These are phyloP conservation scores for Tolypocladium sp. DNA, from an alignment of 2,329 filamentous ascomycete species.

Conservation along the genomic window DNA sequence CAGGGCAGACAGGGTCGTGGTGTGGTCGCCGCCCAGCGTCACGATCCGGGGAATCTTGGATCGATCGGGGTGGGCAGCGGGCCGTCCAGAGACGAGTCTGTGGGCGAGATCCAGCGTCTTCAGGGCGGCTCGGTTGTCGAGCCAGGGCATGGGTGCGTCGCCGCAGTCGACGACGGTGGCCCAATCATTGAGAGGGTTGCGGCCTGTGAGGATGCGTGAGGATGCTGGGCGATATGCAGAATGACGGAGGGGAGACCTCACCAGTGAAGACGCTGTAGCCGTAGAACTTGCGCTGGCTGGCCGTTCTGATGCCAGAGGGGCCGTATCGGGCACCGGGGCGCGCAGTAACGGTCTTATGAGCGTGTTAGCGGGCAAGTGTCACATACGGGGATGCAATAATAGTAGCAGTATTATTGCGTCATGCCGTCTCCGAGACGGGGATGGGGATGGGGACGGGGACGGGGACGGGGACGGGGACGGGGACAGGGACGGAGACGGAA, in stretches of 20 bases:
- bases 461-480: neutral
- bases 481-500: neutral
- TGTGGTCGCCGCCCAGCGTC: conserved; percentile 64
- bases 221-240: neutral
- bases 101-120: conserved; percentile 13
- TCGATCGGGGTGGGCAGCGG: conserved; percentile 6
- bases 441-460: neutral
- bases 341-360: conserved; percentile 9
- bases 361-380: neutral
- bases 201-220: conserved; percentile 3
- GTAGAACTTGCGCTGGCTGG: conserved; percentile 51
- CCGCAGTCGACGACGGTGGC: conserved; percentile 74
- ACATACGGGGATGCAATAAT: neutral
- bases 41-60: conserved; percentile 30
- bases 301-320: conserved; percentile 71
- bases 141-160: conserved; percentile 32
- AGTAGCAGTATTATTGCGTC: neutral
- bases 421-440: neutral
- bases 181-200: conserved; percentile 35
- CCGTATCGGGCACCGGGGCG: conserved; percentile 54
- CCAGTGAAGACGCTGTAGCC: conserved; percentile 12
- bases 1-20: conserved; percentile 55
- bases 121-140: conserved; percentile 12
- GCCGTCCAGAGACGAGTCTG: conserved; percentile 6
- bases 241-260: neutral